These are phyloP conservation scores for Pachysandra terminalis DNA, from an alignment of 164 flowering plant genomes.

Conservation along the genomic window DNA sequence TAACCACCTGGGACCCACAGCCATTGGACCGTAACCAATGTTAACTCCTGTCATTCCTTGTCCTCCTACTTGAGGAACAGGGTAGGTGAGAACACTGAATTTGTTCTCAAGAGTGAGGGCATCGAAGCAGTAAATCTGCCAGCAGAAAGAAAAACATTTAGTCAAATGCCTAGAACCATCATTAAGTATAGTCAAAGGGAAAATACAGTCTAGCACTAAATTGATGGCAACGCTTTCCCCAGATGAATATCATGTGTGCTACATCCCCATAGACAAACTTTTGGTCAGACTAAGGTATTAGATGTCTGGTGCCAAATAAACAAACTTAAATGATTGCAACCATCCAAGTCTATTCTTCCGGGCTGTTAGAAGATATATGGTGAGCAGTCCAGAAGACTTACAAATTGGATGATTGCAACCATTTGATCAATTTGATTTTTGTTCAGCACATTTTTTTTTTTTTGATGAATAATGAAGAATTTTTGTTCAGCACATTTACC, in stretches of 20 bases:
- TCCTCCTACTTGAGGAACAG: conserved; percentile 67
- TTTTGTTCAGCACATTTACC: too few species aligned
- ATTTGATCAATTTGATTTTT: not conserved
- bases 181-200: not conserved
- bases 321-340: not conserved
- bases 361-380: not conserved
- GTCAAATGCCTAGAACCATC: conserved; percentile 7
- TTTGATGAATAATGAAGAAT: too few species aligned
- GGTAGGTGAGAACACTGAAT: conserved; percentile 86
- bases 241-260: not conserved
- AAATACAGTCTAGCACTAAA: too few species aligned
- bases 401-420: not conserved
- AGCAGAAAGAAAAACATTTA: conserved; percentile 9
- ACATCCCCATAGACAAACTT: not conserved
- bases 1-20: conserved; percentile 93
- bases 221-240: not conserved
- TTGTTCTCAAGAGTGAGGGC: conserved; percentile 86
- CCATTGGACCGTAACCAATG: conserved; percentile 96
- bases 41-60: conserved; percentile 62
- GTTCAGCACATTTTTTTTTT: not conserved
- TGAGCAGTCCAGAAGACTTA: not conserved
- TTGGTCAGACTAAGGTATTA: not conserved
- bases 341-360: conserved; percentile 6
- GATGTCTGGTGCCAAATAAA: not conserved
- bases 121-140: conserved; percentile 93